Evolutionary conservation across 2,329 filamentous ascomycete genomes (phyloP).

Genomic region (Macroventuria anomochaeta): DNA sequence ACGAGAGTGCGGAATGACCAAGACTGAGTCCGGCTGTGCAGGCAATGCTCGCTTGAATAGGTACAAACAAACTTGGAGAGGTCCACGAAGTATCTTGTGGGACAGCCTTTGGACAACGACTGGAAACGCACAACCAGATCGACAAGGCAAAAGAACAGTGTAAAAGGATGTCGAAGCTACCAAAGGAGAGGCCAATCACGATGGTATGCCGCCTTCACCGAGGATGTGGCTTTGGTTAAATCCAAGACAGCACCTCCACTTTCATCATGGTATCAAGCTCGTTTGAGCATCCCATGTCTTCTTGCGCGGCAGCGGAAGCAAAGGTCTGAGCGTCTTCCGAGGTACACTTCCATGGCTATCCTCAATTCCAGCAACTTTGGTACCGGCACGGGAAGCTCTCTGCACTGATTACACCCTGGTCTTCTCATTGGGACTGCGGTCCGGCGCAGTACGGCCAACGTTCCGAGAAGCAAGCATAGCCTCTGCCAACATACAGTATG

Average conservation of each 20-base stretch:
- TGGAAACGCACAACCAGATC: constrained; percentile 22
- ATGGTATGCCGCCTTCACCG: background rate
- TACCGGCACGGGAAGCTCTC: constrained; percentile 25
- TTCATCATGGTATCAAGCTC: constrained; percentile 13
- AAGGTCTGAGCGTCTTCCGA: constrained; percentile 22
- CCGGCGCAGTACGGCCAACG: constrained; percentile 1
- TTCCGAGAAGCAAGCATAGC: constrained; percentile 20
- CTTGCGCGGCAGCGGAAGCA: constrained; percentile 20
- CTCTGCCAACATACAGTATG: constrained; percentile 19
- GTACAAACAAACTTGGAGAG: constrained; percentile 42
- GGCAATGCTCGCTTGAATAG: constrained; percentile 32
- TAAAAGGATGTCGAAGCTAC: constrained; percentile 30
- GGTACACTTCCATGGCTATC: constrained; percentile 2
- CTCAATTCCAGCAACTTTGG: constrained; percentile 20
- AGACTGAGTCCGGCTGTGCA: constrained; percentile 17
- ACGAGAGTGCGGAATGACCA: constrained; percentile 30
- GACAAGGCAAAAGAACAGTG: constrained; percentile 19
- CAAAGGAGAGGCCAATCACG: constrained; percentile 16
- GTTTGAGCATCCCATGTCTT: constrained; percentile 27
- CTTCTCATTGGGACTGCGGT: background rate
- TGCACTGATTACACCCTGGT: background rate
- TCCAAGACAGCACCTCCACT: constrained; percentile 20
- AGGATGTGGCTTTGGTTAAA: constrained; percentile 20
- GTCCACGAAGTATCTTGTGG: constrained; percentile 31
- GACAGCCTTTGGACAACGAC: constrained; percentile 19